Conservation (phyloP, 1,139 yeast species). For the Blastobotrys persicus region DNA sequence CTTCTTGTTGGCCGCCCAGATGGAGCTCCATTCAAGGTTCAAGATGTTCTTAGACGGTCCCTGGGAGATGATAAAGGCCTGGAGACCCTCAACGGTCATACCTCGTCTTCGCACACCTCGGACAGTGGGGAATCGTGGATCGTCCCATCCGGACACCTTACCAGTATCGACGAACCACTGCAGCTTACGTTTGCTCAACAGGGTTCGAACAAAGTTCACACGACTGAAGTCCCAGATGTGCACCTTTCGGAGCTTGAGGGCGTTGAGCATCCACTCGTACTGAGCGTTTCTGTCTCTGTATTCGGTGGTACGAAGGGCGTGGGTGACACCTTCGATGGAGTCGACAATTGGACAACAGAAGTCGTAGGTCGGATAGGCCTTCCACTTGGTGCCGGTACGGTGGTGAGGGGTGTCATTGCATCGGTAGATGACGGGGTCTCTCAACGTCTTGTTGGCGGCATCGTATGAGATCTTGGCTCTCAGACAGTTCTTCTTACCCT, state of each 20-base stretch:
- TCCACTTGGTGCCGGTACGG: conserved; percentile 90
- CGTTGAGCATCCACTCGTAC: conserved; percentile 90
- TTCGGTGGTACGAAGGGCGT: conserved; percentile 94
- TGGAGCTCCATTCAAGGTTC: conserved; percentile 93
- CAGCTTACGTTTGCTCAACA: conserved; percentile 91
- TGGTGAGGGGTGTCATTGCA: conserved; percentile 92
- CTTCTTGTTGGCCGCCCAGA: conserved; percentile 97
- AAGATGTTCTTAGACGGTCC: conserved; percentile 97
- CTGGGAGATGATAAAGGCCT: conserved; percentile 87
- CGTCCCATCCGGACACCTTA: conserved; percentile 91
- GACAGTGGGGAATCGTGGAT: conserved; percentile 98
- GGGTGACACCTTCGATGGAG: conserved; percentile 93
- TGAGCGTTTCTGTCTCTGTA: conserved; percentile 98
- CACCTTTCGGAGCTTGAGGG: conserved; percentile 80
- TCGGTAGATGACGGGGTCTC: conserved; percentile 97
- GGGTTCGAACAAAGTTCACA: conserved; percentile 91
- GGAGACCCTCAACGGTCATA: conserved; percentile 96
- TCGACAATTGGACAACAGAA: conserved; percentile 98
- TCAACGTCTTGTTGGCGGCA: conserved; percentile 85
- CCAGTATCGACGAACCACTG: conserved; percentile 97
- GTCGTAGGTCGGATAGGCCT: conserved; percentile 95
- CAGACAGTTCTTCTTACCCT: conserved; percentile 82
- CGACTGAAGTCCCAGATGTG: conserved; percentile 97
- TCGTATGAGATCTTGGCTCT: conserved; percentile 94
- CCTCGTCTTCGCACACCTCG: conserved; percentile 99